Evolutionary conservation across 1,139 yeast species (phyloP).

Genomic region (Ashbya aceris): DNA sequence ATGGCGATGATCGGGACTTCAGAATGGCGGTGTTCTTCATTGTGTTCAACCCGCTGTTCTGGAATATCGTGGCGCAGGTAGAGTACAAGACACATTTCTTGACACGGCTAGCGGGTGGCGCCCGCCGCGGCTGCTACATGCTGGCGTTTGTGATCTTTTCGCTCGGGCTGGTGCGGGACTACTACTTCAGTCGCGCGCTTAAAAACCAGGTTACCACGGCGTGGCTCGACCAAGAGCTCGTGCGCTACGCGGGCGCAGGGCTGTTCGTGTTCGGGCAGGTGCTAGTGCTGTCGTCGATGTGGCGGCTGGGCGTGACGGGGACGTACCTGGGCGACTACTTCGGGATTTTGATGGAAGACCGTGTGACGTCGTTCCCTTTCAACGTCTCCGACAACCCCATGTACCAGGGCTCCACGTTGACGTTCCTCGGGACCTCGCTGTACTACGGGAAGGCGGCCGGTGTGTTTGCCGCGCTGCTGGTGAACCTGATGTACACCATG

Average conservation of each 20-base stretch:
- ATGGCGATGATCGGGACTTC: conserved; percentile 14
- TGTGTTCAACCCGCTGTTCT: conserved; percentile 85
- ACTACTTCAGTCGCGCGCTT: conserved; percentile 62
- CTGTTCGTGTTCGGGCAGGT: conserved; percentile 64
- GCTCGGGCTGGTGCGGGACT: conserved; percentile 75
- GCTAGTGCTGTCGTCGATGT: conserved; percentile 80
- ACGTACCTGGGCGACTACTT: conserved; percentile 95
- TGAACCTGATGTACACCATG: conserved; percentile 68
- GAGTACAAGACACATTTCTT: conserved; percentile 71
- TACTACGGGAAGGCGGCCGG: conserved; percentile 91
- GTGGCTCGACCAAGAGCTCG: conserved; percentile 33
- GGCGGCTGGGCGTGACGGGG: conserved; percentile 89
- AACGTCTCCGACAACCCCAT: conserved; percentile 86
- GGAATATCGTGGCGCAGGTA: conserved; percentile 86
- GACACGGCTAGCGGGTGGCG: conserved; percentile 63
- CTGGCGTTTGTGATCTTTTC: conserved; percentile 76
- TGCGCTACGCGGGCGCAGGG: conserved; percentile 37
- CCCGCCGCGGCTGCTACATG: conserved; percentile 69
- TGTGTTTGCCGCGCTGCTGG: conserved; percentile 58
- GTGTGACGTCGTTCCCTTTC: conserved; percentile 94
- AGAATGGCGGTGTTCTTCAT: conserved; percentile 46
- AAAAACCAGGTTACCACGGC: conserved; percentile 43
- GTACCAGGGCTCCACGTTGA: conserved; percentile 87
- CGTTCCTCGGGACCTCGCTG: conserved; percentile 84
- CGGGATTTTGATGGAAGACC: conserved; percentile 83